Evolutionary conservation across 371 early-diverging fungal genomes (phyloP), one percentile per base, ranked within the genome.

Genomic region (Mucor plumbeus): DNA sequence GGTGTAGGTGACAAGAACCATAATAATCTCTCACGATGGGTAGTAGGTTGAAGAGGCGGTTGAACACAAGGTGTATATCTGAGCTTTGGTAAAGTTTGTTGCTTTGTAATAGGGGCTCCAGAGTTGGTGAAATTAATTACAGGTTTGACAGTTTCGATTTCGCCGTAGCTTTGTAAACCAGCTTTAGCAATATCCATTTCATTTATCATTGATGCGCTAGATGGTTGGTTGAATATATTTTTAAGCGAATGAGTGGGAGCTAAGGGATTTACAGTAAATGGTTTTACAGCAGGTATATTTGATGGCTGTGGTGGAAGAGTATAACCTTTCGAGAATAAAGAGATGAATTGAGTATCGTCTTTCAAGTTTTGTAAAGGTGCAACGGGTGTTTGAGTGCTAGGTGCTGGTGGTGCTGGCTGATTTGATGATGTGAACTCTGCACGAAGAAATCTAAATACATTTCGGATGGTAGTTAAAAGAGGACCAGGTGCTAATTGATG

Each of bases 1-100:
- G 61, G 57, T 15, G 68, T 68, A 4, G 61, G 55, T 8, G 60
- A 54, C 21, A 72, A 61, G 19, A 61, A 64, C 72, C 72, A 72
- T 14, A 72, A n/a, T 5, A 43, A 47, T 35, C 68, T 47, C 14
- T 64, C 68, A 21, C 65, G 54, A 21, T 64, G 50, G 4, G 34
- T 38, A 21, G 56, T 34, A 21, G 68, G 68, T 19, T 61, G 47
- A 41, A 55, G 36, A 17, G 72, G 72, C 10, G 62, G 63, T 31
- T 48, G 43, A 13, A 72, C 15, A 44, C 65, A 67, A 14, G 64
- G 54, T 43, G 54, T 61, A 53, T 64, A 65, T 8, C 53, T 14
- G 36, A 65, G 43, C 31, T 62, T 63, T 50, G 50, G 50, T 11
- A 19, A 19, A 10, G 61, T 48, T 9, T 19, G 2, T 4, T 62